phyloP scores from a whole-genome alignment of 805 yeast genomes.

The Wickerhamiella lipophila region DNA sequence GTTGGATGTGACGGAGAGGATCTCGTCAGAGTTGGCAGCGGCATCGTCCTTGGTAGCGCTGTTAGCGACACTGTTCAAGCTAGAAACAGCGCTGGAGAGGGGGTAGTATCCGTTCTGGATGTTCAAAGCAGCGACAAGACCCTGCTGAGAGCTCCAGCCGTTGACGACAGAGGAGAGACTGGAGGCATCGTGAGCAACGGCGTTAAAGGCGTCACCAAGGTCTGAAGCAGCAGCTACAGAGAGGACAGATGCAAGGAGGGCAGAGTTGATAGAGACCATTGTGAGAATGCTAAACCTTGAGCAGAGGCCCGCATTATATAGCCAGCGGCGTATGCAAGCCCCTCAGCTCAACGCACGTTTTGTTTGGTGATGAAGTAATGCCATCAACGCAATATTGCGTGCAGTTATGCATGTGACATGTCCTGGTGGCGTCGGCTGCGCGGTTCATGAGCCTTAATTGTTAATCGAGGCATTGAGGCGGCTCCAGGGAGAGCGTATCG shows the following conservation, averaged over 20 bases:
- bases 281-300: not conserved
- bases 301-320: not conserved
- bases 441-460: not conserved
- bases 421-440: not conserved
- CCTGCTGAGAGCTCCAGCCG: constrained; percentile 16
- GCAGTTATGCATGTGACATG: not conserved
- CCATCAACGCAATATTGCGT: not conserved
- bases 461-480: too few relatives aligned
- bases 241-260: constrained; percentile 12
- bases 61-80: constrained; percentile 11
- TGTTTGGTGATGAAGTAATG: not conserved
- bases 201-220: not conserved
- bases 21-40: constrained; percentile 1
- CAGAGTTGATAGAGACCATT: constrained; percentile 1
- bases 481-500: too few relatives aligned
- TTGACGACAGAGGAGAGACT: constrained; percentile 7
- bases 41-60: constrained; percentile 13
- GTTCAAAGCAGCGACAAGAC: constrained; percentile 23
- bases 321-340: not conserved
- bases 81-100: constrained; percentile 13
- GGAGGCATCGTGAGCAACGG: constrained; percentile 41
- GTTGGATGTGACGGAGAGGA: constrained; percentile 12
- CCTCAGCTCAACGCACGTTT: not conserved
- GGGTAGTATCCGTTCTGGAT: constrained; percentile 20
- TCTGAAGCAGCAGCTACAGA: constrained; percentile 12